Conservation (phyloP, 108 stramenopile species). For the Pseudonitzschia pungens region DNA sequence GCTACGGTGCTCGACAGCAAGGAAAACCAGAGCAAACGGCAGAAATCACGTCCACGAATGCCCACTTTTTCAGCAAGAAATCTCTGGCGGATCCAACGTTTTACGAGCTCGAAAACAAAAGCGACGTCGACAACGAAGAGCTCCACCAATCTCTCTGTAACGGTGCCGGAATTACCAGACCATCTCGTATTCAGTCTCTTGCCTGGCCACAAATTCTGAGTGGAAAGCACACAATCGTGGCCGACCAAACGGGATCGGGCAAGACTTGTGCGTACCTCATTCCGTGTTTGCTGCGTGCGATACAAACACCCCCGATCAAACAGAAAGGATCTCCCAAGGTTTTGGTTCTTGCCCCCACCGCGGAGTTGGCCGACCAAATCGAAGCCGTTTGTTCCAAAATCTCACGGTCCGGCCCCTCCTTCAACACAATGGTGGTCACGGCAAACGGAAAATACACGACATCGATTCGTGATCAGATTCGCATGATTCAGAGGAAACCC, state of each 20-base stretch:
- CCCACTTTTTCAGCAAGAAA: slow-evolving; percentile 79
- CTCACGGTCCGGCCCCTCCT: slow-evolving; percentile 26
- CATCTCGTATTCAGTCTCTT: slow-evolving; percentile 78
- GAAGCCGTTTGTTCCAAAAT: slow-evolving; percentile 58
- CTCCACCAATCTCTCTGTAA: slow-evolving; percentile 55
- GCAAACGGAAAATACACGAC: slow-evolving; percentile 65
- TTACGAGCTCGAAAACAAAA: slow-evolving; percentile 1
- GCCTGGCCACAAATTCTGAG: slow-evolving; percentile 71
- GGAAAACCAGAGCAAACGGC: slow-evolving; percentile 17
- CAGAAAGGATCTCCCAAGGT: slow-evolving; percentile 56
- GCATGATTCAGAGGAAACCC: slow-evolving; percentile 58
- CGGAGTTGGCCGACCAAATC: slow-evolving; percentile 92
- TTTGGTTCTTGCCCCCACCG: slow-evolving; percentile 86
- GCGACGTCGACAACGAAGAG: slow-evolving; percentile 21
- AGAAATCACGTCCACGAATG: slow-evolving; percentile 30
- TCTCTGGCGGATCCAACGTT: slow-evolving; percentile 62
- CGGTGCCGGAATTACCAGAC: slow-evolving; percentile 57
- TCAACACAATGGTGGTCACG: slow-evolving; percentile 66
- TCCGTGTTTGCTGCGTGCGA: slow-evolving; percentile 63
- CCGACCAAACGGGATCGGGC: slow-evolving; percentile 94
- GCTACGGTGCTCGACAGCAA: neutral
- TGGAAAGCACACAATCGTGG: slow-evolving; percentile 78
- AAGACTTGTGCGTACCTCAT: slow-evolving; percentile 90
- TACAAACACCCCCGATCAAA: slow-evolving; percentile 24
- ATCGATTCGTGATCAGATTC: slow-evolving; percentile 82